A percentile compares a stretch with the other conserved stretches of the same genome.
Evolutionary conservation across 805 yeast genomes (phyloP).

Genomic region (Hanseniaspora occidentalis): DNA sequence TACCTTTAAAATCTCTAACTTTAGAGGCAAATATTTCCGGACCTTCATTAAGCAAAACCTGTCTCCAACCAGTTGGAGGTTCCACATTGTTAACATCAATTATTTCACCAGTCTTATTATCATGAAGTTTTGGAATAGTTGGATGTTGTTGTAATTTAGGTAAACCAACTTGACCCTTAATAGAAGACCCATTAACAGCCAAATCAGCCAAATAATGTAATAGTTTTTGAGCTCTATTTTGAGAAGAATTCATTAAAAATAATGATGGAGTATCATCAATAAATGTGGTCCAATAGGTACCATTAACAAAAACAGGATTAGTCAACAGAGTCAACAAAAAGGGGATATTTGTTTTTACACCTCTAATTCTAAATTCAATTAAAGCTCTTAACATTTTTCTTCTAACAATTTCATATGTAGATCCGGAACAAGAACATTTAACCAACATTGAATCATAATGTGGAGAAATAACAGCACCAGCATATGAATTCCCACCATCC

Average conservation of each 20-base stretch:
- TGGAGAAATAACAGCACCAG: slow-evolving; percentile 93
- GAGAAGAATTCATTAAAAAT: slow-evolving; percentile 88
- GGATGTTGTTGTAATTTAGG: slow-evolving; percentile 77
- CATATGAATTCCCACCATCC: slow-evolving; percentile 97
- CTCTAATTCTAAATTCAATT: slow-evolving; percentile 96
- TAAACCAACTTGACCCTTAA: slow-evolving; percentile 87
- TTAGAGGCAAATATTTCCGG: slow-evolving; percentile 83
- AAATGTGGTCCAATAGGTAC: slow-evolving; percentile 95
- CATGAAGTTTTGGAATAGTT: slow-evolving; percentile 58
- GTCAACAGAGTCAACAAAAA: slow-evolving; percentile 86
- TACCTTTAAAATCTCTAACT: slow-evolving; percentile 74
- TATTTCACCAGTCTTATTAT: slow-evolving; percentile 39
- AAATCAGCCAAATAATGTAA: slow-evolving; percentile 85
- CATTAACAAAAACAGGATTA: slow-evolving; percentile 72
- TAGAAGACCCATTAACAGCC: slow-evolving; percentile 91
- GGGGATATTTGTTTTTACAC: slow-evolving; percentile 97
- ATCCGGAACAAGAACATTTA: slow-evolving; percentile 94
- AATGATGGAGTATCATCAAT: slow-evolving; percentile 95
- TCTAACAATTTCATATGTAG: slow-evolving; percentile 92
- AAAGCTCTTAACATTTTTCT: slow-evolving; percentile 95
- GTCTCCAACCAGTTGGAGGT: slow-evolving; percentile 83
- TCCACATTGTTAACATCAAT: slow-evolving; percentile 44
- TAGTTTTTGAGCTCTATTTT: slow-evolving; percentile 92
- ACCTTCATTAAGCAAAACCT: slow-evolving; percentile 70
- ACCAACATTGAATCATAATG: slow-evolving; percentile 98